phyloP scores from a whole-genome alignment of 768 basidiomycete genomes.

The Suillus cothurnatus region DNA sequence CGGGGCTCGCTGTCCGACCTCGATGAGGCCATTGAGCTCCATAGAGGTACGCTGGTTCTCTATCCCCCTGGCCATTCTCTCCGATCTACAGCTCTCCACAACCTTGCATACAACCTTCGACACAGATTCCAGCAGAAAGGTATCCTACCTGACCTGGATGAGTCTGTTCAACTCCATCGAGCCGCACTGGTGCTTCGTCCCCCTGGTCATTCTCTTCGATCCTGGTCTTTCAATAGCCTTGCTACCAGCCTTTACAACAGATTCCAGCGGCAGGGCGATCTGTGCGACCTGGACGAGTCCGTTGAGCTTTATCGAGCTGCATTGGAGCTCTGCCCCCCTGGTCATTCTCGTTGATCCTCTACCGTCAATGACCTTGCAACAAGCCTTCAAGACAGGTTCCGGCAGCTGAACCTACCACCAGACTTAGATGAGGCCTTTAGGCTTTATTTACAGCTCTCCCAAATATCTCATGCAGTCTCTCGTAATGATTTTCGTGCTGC shows the following conservation, averaged over 20 bases:
- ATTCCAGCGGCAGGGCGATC: neutral
- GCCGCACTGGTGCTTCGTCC: neutral
- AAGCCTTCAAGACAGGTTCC: no score
- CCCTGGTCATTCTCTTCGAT: neutral
- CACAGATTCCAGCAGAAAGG: neutral
- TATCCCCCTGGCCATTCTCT: neutral
- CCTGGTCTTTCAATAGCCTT: neutral
- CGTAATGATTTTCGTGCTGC: no score
- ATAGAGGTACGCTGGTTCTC: neutral
- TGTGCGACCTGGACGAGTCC: neutral
- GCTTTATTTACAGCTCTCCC: no score
- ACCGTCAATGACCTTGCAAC: no score
- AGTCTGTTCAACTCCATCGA: neutral
- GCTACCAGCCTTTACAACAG: neutral
- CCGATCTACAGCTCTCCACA: neutral
- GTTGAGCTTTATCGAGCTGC: neutral
- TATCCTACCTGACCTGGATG: slow-evolving; percentile 12
- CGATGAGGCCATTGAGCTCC: slow-evolving; percentile 12
- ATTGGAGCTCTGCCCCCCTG: neutral
- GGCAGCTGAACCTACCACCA: no score
- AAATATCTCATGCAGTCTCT: no score
- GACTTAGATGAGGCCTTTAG: no score
- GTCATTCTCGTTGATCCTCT: no score
- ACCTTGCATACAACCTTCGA: neutral
- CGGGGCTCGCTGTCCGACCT: slow-evolving; percentile 12